phyloP scores from a whole-genome alignment of 805 yeast genomes.

The Candida peoriensis region DNA sequence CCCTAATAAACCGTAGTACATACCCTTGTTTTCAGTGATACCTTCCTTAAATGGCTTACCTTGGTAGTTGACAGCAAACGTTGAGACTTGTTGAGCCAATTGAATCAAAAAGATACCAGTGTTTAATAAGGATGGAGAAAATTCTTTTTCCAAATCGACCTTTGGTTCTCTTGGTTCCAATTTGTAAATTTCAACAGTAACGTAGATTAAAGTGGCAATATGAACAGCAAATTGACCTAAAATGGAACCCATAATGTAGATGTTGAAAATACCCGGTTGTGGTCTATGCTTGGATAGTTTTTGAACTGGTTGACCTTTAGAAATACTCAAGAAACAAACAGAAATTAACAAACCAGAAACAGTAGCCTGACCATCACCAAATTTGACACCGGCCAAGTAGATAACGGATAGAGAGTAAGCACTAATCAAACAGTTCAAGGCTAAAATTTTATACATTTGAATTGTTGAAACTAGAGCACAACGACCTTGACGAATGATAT shows the following conservation, averaged over 20 bases:
- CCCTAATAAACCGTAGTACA: conserved; percentile 92
- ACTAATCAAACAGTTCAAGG: conserved; percentile 92
- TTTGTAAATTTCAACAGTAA: conserved; percentile 76
- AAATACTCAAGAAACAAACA: conserved; percentile 91
- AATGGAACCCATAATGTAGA: conserved; percentile 95
- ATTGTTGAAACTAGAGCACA: conserved; percentile 96
- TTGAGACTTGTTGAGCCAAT: conserved; percentile 93
- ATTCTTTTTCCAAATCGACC: conserved; percentile 83
- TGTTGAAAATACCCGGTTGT: conserved; percentile 93
- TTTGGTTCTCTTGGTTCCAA: conserved; percentile 91
- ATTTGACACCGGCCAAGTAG: conserved; percentile 94
- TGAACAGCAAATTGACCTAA: conserved; percentile 95
- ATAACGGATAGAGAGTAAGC: conserved; percentile 94
- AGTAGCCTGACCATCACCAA: conserved; percentile 98
- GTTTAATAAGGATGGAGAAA: conserved; percentile 84
- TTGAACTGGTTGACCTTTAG: conserved; percentile 87
- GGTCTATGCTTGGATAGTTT: conserved; percentile 92
- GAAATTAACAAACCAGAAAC: conserved; percentile 88
- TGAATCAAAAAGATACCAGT: conserved; percentile 94
- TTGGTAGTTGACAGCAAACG: conserved; percentile 96
- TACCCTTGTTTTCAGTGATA: conserved; percentile 85
- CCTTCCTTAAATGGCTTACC: conserved; percentile 96
- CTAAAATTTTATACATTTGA: conserved; percentile 97
- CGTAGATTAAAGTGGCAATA: conserved; percentile 72
- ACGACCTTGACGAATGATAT: conserved; percentile 95